Evolutionary conservation across 306 rosid genomes (phyloP).

Genomic region (Astragalus glycyphyllos): DNA sequence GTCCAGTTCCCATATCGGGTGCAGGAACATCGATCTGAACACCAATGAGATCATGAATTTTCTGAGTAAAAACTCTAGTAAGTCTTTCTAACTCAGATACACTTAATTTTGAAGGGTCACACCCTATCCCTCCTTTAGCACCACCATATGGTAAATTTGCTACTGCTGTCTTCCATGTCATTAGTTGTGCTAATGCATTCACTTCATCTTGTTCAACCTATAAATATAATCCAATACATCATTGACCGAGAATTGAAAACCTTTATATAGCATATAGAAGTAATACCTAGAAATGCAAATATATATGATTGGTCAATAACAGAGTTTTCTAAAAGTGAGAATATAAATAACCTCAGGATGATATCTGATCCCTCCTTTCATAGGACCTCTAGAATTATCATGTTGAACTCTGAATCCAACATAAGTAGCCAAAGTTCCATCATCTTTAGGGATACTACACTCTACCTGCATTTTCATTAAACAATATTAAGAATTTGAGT

Average conservation of each 20-base stretch:
- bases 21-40: constrained; percentile 91
- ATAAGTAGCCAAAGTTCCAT: constrained; percentile 82
- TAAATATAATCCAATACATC: constrained; percentile 8
- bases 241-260: constrained; percentile 25
- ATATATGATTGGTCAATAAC: not conserved
- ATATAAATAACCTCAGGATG: constrained; percentile 80
- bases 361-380: constrained; percentile 99
- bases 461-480: constrained; percentile 68
- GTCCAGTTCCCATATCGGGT: constrained; percentile 98
- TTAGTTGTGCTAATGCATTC: constrained; percentile 93
- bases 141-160: constrained; percentile 98
- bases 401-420: constrained; percentile 96
- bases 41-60: constrained; percentile 90
- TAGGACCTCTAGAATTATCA: constrained; percentile 99
- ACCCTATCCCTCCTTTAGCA: constrained; percentile 98
- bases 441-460: constrained; percentile 93
- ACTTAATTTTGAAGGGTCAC: constrained; percentile 74
- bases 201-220: constrained; percentile 99
- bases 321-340: no score
- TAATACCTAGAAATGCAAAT: no score
- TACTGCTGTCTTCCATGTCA: constrained; percentile 99
- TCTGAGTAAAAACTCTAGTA: constrained; percentile 93
- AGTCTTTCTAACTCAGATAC: constrained; percentile 84
- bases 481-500: constrained; percentile 16
- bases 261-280: not conserved